These are phyloP conservation scores for Plasmodium gaboni DNA, from an alignment of 169 alveolate genomes.

Conservation along the genomic window DNA sequence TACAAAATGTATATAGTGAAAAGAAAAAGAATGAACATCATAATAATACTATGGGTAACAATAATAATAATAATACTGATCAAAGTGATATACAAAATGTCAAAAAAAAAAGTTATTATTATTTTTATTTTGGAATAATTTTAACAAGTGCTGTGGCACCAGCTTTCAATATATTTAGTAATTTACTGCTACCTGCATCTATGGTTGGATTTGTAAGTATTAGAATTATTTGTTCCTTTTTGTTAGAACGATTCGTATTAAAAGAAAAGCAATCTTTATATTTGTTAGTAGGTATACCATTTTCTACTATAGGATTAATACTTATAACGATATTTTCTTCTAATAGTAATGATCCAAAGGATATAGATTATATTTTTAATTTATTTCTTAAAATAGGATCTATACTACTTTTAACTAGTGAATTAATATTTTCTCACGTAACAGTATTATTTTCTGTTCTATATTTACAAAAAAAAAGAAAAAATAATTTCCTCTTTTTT, in stretches of 20 bases:
- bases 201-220: slow-evolving; percentile 63
- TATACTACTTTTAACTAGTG: slow-evolving; percentile 6
- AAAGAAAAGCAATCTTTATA: slow-evolving; percentile 26
- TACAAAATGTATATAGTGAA: too few relatives aligned
- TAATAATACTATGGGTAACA: not conserved
- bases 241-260: slow-evolving; percentile 24
- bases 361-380: slow-evolving; percentile 23
- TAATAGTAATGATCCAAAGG: not conserved
- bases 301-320: slow-evolving; percentile 27
- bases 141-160: slow-evolving; percentile 46
- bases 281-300: slow-evolving; percentile 41
- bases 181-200: slow-evolving; percentile 18
- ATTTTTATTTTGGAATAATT: slow-evolving; percentile 33
- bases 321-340: slow-evolving; percentile 24
- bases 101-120: slow-evolving; percentile 17
- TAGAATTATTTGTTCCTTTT: slow-evolving; percentile 28
- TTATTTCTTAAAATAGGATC: slow-evolving; percentile 24
- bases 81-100: not conserved
- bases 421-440: slow-evolving; percentile 12
- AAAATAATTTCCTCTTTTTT: slow-evolving; percentile 10
- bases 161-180: slow-evolving; percentile 27
- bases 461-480: slow-evolving; percentile 11
- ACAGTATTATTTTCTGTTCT: slow-evolving; percentile 1
- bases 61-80: not conserved
- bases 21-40: not conserved